Conservation (phyloP, 2,329 filamentous ascomycete genomes). For the Truncatella angustata region DNA sequence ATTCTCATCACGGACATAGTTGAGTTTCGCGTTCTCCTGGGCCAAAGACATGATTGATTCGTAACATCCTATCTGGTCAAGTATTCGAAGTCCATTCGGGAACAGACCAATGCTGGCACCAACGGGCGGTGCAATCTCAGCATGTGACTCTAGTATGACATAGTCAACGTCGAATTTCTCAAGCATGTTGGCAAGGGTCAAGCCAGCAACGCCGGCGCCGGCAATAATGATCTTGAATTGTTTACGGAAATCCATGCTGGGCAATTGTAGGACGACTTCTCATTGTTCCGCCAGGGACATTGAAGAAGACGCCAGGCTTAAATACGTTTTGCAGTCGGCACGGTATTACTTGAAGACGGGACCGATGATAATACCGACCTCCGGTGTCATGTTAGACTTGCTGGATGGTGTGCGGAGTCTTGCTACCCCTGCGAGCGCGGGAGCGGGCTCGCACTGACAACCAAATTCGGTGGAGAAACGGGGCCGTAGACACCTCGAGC, state of each 20-base stretch:
- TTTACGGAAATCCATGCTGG: not conserved
- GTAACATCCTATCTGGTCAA: slow-evolving; percentile 48
- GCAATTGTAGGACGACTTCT: not conserved
- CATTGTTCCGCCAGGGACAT: no score
- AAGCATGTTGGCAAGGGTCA: slow-evolving; percentile 44
- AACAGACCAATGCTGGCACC: slow-evolving; percentile 47
- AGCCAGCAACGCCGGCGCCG: slow-evolving; percentile 47
- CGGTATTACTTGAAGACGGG: no score
- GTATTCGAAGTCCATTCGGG: slow-evolving; percentile 40
- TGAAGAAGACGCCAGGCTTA: no score
- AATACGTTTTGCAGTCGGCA: no score
- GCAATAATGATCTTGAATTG: slow-evolving; percentile 37
- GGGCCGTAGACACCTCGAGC: no score
- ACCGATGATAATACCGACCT: no score
- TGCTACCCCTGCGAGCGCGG: no score
- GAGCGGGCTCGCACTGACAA: no score
- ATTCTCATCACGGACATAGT: slow-evolving; percentile 2
- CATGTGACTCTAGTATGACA: slow-evolving; percentile 43
- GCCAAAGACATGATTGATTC: slow-evolving; percentile 17
- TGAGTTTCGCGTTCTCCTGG: not conserved
- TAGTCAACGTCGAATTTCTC: slow-evolving; percentile 45
- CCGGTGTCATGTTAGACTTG: no score
- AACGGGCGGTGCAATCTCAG: slow-evolving; percentile 39
- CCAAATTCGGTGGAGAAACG: no score
- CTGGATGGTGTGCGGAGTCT: no score